Percentiles rank a stretch among this genome's conserved stretches.
phyloP scores from a whole-genome alignment of 441 rosid species.

The Gossypium davidsonii region DNA sequence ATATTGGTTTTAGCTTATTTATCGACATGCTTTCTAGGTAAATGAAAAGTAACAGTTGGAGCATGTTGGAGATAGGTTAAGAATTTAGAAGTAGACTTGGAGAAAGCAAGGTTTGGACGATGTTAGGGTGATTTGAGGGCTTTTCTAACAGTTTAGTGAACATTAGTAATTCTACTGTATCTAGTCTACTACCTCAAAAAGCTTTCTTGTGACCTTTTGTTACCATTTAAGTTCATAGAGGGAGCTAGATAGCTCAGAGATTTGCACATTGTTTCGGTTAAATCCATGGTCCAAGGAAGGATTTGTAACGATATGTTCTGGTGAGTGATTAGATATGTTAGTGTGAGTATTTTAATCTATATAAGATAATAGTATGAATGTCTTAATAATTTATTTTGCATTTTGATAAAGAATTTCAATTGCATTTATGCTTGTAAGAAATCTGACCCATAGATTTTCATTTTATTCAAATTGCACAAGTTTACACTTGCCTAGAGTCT shows the following conservation, averaged over 20 bases:
- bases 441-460: not conserved
- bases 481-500: constrained; percentile 50
- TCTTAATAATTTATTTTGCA: not conserved
- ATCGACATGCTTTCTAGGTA: not conserved
- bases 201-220: not conserved
- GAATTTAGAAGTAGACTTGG: not conserved
- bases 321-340: not conserved
- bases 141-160: not conserved
- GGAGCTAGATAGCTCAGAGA: not conserved
- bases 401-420: not conserved
- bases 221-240: not conserved
- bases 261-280: not conserved
- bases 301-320: not conserved
- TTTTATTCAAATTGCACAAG: constrained; percentile 65
- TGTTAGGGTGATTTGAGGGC: not conserved
- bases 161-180: not conserved
- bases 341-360: not conserved
- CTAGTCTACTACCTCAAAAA: not conserved
- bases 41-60: not conserved
- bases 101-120: not conserved
- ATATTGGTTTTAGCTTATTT: not conserved
- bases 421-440: not conserved
- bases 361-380: not conserved
- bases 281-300: not conserved
- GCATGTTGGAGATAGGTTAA: not conserved